Base-by-base conservation (phyloP, 83 land plant species). In the Thuja plicata region DNA sequence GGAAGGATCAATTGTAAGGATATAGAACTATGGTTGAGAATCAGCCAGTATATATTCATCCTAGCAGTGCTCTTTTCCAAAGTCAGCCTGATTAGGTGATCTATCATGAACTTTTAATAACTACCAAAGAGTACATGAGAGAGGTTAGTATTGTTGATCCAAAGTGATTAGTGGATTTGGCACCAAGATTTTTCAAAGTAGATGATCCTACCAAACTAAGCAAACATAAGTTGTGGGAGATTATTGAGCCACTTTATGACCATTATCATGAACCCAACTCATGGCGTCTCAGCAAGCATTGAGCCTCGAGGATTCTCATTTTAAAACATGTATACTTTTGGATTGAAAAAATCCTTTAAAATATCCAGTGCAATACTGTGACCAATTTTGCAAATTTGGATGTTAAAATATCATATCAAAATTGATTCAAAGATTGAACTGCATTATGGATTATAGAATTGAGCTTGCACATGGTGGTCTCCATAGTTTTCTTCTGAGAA, bases 221-320 rank as follows among this genome's bases (percentile, higher is more conserved):
- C 92, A 97, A 97, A 91, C 90, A 97, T 34, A 97, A 96, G 91
- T 91, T 98, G 57, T 97, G 95, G 89, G 99, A 97, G 90, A 93
- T 98, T 3, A 95, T 97, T 55, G 99, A 97, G 84, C 99, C 99
- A 40, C 96, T 98, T 21, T 98, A 97, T 91, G 99, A 98, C 86
- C 93, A 97, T 77, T 98, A 98, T 80, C 97, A 98, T 88, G 99
- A 98, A 86, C 99, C 99, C 35, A 98, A 98, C 86, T 98, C 99
- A 41, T 98, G 99, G 99, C 94, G 99, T 84, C 90, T 98, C 87
- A 98, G 99, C 92, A 98, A 98, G 84, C 92, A 99, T 21, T 96
- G 99, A 41, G 99, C 95, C 87, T 95, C 77, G 92, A 88, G 70
- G 66, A 17, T 7, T n/a, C 17, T 50, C 30, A 30, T 30, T 32